These are phyloP conservation scores for Fusarium heterosporum DNA, from an alignment of 2,329 filamentous ascomycete genomes.

Conservation along the genomic window DNA sequence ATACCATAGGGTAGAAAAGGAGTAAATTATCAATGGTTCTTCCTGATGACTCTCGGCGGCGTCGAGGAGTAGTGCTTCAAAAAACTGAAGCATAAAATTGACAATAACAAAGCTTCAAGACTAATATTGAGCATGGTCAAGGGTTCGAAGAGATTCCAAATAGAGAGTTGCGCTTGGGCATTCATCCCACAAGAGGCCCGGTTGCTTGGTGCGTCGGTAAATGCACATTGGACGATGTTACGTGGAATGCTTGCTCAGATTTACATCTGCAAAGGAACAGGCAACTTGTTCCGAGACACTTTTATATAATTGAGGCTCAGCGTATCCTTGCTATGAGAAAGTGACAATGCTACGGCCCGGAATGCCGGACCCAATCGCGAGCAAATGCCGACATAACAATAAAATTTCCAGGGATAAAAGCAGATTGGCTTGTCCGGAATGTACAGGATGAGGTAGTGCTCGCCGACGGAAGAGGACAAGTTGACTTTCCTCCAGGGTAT, in stretches of 20 bases:
- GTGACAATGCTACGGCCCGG: constrained; percentile 13
- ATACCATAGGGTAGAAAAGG: too few species aligned
- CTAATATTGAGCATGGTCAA: constrained; percentile 19
- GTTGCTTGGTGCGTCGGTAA: constrained; percentile 5
- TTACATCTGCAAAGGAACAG: not conserved
- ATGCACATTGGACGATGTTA: constrained; percentile 17
- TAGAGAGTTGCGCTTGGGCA: not conserved
- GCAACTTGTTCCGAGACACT: constrained; percentile 7
- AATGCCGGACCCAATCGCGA: constrained; percentile 30
- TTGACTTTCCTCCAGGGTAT: constrained; percentile 4
- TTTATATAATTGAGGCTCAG: constrained; percentile 13
- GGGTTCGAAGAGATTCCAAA: constrained; percentile 13
- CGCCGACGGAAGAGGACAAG: constrained; percentile 10
- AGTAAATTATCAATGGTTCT: too few species aligned
- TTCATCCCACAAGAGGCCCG: constrained; percentile 27
- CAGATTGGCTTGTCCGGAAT: constrained; percentile 4
- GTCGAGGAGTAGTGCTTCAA: constrained; percentile 4
- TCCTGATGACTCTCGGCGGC: too few species aligned
- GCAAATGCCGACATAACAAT: constrained; percentile 29
- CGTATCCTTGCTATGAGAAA: constrained; percentile 1
- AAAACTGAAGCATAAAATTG: constrained; percentile 13
- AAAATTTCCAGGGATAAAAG: constrained; percentile 11
- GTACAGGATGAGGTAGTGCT: not conserved
- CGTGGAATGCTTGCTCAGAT: not conserved
- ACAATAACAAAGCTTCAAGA: constrained; percentile 2